Percentiles rank a stretch among this genome's conserved stretches.
Conservation (phyloP, 2,329 filamentous ascomycete genomes). For the Cladophialophora exuberans region DNA sequence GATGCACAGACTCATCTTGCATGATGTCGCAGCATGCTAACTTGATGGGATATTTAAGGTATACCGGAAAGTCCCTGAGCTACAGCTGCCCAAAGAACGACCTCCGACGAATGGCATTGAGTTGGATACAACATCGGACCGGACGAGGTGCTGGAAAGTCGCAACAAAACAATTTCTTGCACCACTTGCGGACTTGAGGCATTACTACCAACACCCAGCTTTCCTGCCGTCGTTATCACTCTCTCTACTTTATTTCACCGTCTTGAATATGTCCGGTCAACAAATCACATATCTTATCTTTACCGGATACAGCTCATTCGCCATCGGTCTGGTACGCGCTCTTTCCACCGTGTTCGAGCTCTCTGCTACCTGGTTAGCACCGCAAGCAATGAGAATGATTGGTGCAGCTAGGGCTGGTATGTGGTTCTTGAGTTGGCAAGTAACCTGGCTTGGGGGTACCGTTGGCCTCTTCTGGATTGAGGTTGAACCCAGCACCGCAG, state of each 20-base stretch:
- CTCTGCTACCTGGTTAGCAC: constrained; percentile 57
- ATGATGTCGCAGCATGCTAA: too few species aligned
- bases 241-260: constrained; percentile 58
- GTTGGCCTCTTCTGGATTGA: constrained; percentile 48
- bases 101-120: neutral
- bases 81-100: neutral
- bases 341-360: constrained; percentile 57
- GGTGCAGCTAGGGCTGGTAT: constrained; percentile 67
- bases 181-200: neutral
- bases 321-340: constrained; percentile 53
- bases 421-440: constrained; percentile 72
- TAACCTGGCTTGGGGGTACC: constrained; percentile 56
- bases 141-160: neutral
- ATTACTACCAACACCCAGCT: constrained; percentile 41
- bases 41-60: too few species aligned
- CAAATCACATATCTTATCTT: constrained; percentile 61
- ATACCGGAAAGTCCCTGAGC: neutral
- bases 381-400: constrained; percentile 54
- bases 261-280: constrained; percentile 58
- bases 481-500: constrained; percentile 41
- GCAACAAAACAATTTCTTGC: neutral
- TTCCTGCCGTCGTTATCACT: constrained; percentile 54
- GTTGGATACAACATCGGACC: too few species aligned
- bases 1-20: neutral
- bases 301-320: constrained; percentile 48